These are phyloP conservation scores for Picea glauca DNA, from an alignment of 75 land plant genomes.

Conservation along the genomic window DNA sequence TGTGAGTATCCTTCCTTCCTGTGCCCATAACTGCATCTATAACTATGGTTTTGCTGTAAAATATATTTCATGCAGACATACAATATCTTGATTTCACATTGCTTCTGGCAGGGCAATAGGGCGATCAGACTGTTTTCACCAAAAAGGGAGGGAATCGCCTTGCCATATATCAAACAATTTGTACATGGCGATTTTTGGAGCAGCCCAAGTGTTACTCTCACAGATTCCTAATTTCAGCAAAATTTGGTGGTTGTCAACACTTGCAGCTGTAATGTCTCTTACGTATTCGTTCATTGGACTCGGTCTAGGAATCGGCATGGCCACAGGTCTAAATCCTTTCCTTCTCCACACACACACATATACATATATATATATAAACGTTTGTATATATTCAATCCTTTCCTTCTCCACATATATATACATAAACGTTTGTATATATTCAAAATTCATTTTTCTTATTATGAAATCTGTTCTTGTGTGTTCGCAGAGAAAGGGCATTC, in stretches of 20 bases:
- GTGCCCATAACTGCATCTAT: not conserved
- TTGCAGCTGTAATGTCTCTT: conserved; percentile 27
- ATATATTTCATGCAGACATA: no score
- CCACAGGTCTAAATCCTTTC: conserved; percentile 15
- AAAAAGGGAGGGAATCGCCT: conserved; percentile 14
- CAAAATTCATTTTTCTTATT: not conserved
- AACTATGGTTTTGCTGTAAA: no score
- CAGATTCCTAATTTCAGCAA: conserved; percentile 29
- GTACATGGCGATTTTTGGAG: conserved; percentile 31
- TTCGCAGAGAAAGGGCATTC: conserved; percentile 38
- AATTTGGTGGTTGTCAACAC: conserved; percentile 22
- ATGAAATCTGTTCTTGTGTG: not conserved
- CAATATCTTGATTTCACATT: no score
- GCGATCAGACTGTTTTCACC: conserved; percentile 27
- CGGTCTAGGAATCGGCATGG: conserved; percentile 22
- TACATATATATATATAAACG: no score
- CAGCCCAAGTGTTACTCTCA: conserved; percentile 19
- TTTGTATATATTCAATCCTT: no score
- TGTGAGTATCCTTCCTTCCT: conserved; percentile 33
- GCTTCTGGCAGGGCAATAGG: conserved; percentile 20
- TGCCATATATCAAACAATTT: conserved; percentile 23
- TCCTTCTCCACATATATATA: no score
- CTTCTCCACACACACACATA: no score
- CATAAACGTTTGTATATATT: not conserved
- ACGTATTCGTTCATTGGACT: conserved; percentile 28